A percentile compares a stretch with the other conserved stretches of the same genome.
Evolutionary conservation across 2,329 filamentous ascomycete species (phyloP).

Genomic region (Aureobasidium musti): DNA sequence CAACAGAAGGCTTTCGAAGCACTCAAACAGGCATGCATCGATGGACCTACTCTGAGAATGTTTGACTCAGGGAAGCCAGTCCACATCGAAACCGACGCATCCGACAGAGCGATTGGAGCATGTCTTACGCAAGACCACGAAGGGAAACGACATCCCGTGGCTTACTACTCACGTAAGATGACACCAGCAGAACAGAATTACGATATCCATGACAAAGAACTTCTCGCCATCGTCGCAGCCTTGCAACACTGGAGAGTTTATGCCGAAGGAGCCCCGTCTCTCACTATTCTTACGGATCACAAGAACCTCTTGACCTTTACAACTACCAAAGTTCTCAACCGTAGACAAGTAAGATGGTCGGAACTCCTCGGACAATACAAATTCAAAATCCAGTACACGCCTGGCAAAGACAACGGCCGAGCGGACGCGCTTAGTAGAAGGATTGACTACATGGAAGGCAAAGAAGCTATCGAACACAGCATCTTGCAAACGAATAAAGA

Average conservation of each 20-base stretch:
- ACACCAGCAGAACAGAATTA: constrained; percentile 32
- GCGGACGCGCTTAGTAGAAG: too few species aligned
- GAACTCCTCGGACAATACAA: constrained; percentile 30
- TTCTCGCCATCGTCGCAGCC: constrained; percentile 13
- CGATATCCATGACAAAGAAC: constrained; percentile 28
- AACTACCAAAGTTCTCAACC: constrained; percentile 30
- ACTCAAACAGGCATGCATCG: too few species aligned
- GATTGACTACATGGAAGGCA: constrained; percentile 26
- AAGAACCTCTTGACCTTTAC: constrained; percentile 32
- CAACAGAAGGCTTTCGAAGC: too few species aligned
- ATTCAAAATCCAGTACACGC: constrained; percentile 26
- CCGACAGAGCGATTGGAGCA: constrained; percentile 3
- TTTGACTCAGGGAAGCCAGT: too few species aligned
- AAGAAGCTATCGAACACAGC: not conserved
- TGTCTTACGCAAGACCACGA: constrained; percentile 24
- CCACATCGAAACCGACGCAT: not conserved
- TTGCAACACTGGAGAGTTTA: constrained; percentile 29
- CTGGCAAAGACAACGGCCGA: not conserved
- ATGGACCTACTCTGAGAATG: too few species aligned
- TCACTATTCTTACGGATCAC: constrained; percentile 27
- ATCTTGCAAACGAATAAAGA: constrained; percentile 20
- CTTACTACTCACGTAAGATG: constrained; percentile 32
- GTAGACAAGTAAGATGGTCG: constrained; percentile 27
- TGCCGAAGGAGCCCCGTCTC: not conserved
- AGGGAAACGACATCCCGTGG: constrained; percentile 29